Base-by-base conservation (phyloP, 208 protist genomes). In the Angomonas deanei region DNA sequence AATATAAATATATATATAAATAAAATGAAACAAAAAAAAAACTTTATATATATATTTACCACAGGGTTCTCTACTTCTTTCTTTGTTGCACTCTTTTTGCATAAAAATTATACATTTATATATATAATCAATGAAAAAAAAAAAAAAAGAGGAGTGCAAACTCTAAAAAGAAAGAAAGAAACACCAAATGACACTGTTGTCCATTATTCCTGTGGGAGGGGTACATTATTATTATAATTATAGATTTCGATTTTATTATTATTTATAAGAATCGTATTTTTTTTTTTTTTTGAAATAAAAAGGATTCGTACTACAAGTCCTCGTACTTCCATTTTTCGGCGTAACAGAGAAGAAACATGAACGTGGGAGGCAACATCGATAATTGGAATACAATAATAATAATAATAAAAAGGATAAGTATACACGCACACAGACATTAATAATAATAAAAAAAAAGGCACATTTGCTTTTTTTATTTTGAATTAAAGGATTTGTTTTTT, bases 91-190 rank as follows among this genome's bases (percentile, higher is more conserved):
- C 34, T 42, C 15, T 42, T 42, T 42, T 42, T 42, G 8, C 15
- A n/a, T 15, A 15, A 66, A 8, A 64, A 58, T 21, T 15, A 61
- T 33, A 34, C 24, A 54, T n/a, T 23, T 3, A 68, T 52, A 31
- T 39, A 66, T 38, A 72, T 19, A 30, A 46, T 71, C 24, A 30
- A 71, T 34, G 23, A 66, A 56, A 47, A 64, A 60, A 74, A 1
- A 56, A 24, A 5, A 39, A 46, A 61, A 26, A 36, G n/a, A n/a
- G n/a, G n/a, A n/a, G n/a, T n/a, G n/a, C n/a, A n/a, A n/a, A n/a
- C n/a, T n/a, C n/a, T n/a, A n/a, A n/a, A n/a, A n/a, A n/a, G n/a
- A n/a, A n/a, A n/a, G n/a, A n/a, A n/a, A n/a, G n/a, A n/a, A n/a
- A n/a, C n/a, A n/a, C n/a, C n/a, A n/a, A n/a, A n/a, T n/a, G n/a